A percentile compares a stretch with the other conserved stretches of the same genome.
Evolutionary conservation across 1,284 basidiomycete species (phyloP).

Genomic region (Sanghuangporus baumii): DNA sequence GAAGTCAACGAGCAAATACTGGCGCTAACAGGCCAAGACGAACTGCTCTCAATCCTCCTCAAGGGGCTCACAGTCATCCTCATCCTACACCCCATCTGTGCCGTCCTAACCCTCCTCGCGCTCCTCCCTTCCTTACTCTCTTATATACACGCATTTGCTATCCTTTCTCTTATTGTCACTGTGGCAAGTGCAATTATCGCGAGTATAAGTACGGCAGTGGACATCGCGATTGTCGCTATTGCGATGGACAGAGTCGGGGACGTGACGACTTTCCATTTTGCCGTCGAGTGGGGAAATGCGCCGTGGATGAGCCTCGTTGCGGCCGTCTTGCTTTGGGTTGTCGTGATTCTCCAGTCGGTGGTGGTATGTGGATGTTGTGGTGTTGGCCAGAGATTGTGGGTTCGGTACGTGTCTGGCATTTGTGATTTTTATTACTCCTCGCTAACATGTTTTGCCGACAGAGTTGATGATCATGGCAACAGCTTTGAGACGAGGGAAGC

Average conservation of each 20-base stretch:
- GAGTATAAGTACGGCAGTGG: conserved; percentile 50
- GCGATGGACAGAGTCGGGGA: conserved; percentile 39
- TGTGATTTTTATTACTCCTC: not conserved
- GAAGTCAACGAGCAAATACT: conserved; percentile 36
- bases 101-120: conserved; percentile 41
- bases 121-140: conserved; percentile 44
- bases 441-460: not conserved
- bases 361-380: conserved; percentile 67
- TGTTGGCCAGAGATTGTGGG: conserved; percentile 34
- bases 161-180: conserved; percentile 52
- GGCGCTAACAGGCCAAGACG: conserved; percentile 36
- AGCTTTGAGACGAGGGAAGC: not conserved
- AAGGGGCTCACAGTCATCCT: conserved; percentile 52
- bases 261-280: conserved; percentile 38
- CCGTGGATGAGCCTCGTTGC: conserved; percentile 65
- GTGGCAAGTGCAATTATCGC: conserved; percentile 49
- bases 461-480: not conserved
- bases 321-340: conserved; percentile 50
- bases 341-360: conserved; percentile 53
- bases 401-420: conserved; percentile 4
- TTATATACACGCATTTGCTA: conserved; percentile 35
- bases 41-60: conserved; percentile 40
- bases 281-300: conserved; percentile 55
- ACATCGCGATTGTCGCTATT: conserved; percentile 53
- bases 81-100: conserved; percentile 50